Conservation (phyloP, 768 basidiomycete genomes). For the Fomitopsis serialis region DNA sequence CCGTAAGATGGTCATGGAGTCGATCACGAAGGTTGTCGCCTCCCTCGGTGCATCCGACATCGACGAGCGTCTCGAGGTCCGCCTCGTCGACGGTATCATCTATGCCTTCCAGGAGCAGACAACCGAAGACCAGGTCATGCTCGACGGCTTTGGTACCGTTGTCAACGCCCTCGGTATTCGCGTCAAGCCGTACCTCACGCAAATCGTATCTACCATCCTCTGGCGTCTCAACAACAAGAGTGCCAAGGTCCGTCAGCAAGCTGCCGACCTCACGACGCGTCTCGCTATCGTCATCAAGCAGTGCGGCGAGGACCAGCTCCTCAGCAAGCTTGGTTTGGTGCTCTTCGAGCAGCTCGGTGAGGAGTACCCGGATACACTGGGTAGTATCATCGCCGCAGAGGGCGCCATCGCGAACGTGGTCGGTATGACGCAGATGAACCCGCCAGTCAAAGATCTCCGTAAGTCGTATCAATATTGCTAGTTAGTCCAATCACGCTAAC, state of each 20-base stretch:
- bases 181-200: conserved; percentile 97
- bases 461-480: conserved; percentile 34
- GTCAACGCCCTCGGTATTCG: conserved; percentile 93
- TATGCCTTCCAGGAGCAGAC: conserved; percentile 99
- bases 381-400: conserved; percentile 98
- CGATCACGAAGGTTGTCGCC: conserved; percentile 93
- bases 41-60: conserved; percentile 96
- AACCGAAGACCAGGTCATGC: conserved; percentile 97
- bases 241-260: conserved; percentile 97
- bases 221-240: conserved; percentile 99
- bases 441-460: conserved; percentile 98
- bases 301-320: conserved; percentile 92
- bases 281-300: conserved; percentile 98
- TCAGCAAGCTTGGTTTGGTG: conserved; percentile 95
- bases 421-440: conserved; percentile 99
- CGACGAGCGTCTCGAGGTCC: conserved; percentile 90
- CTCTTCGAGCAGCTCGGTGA: conserved; percentile 98
- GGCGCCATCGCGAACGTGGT: conserved; percentile 99
- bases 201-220: conserved; percentile 97
- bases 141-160: conserved; percentile 97
- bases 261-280: conserved; percentile 95
- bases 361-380: conserved; percentile 98
- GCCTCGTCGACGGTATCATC: conserved; percentile 96
- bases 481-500: conserved; percentile 10
- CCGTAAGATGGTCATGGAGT: conserved; percentile 99